A percentile compares a stretch with the other conserved stretches of the same genome.
These are phyloP conservation scores for Cystobasidium slooffiae DNA, from an alignment of 1,284 basidiomycete species.

Conservation along the genomic window DNA sequence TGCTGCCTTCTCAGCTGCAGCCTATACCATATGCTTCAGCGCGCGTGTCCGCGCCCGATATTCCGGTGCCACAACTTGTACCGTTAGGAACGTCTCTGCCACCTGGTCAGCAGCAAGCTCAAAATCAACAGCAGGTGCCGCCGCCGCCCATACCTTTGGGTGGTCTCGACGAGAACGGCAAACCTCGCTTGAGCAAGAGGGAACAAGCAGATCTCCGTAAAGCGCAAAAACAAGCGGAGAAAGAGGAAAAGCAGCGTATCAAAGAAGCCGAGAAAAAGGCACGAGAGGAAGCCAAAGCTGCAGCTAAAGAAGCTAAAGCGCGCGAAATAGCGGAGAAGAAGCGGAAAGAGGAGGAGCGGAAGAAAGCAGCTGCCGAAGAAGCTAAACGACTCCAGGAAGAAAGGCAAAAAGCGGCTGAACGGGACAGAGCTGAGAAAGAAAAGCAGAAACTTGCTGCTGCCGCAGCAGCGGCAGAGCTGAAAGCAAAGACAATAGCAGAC, in stretches of 20 bases:
- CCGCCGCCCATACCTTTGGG: constrained; percentile 2
- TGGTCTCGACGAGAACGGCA: constrained; percentile 10
- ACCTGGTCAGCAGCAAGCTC: not conserved
- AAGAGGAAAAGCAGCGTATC: constrained; percentile 30
- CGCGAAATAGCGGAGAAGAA: constrained; percentile 34
- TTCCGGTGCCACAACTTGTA: not conserved
- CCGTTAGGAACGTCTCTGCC: constrained; percentile 10
- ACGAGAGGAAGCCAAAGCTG: constrained; percentile 34
- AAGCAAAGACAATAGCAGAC: constrained; percentile 14
- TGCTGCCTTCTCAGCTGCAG: constrained; percentile 2
- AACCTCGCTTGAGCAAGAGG: constrained; percentile 27
- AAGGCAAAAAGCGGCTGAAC: constrained; percentile 24
- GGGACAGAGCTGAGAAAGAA: constrained; percentile 35
- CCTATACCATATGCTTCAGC: constrained; percentile 11
- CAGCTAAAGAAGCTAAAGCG: constrained; percentile 35
- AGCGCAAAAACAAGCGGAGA: constrained; percentile 25
- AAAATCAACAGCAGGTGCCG: not conserved
- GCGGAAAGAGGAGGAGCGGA: constrained; percentile 35
- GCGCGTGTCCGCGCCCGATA: constrained; percentile 4
- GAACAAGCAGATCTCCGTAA: constrained; percentile 28
- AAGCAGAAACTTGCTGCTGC: constrained; percentile 30
- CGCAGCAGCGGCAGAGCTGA: constrained; percentile 12
- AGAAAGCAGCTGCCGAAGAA: constrained; percentile 44
- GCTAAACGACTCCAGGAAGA: constrained; percentile 27
- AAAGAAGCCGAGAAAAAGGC: constrained; percentile 37